These are phyloP conservation scores for Tolypocladium capitatum DNA, from an alignment of 2,329 filamentous ascomycete species.

Conservation along the genomic window DNA sequence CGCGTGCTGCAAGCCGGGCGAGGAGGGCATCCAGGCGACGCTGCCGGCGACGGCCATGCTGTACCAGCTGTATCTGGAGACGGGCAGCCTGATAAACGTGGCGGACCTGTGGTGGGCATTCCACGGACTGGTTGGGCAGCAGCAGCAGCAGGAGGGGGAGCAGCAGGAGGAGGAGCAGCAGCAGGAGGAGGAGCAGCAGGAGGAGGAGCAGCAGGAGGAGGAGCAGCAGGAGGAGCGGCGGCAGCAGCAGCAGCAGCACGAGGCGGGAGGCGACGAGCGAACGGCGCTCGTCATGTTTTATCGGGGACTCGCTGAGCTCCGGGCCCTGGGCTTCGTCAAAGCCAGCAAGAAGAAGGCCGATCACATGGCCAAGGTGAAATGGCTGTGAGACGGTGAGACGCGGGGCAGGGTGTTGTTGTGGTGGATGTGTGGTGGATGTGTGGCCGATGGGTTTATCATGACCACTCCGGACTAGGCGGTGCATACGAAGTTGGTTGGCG, in stretches of 20 bases:
- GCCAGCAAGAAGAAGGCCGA: conserved; percentile 83
- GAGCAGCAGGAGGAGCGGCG: conserved; percentile 21
- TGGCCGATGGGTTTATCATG: too few relatives aligned
- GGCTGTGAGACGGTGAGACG: conserved; percentile 33
- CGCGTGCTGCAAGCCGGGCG: conserved; percentile 45
- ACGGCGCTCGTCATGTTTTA: conserved; percentile 68
- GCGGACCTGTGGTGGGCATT: conserved; percentile 73
- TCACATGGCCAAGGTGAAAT: conserved; percentile 82
- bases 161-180: too few relatives aligned
- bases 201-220: conserved; percentile 26
- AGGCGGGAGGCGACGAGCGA: conserved; percentile 36
- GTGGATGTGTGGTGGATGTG: too few relatives aligned
- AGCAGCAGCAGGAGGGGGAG: too few relatives aligned
- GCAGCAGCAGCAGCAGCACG: conserved; percentile 18
- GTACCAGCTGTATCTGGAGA: conserved; percentile 69
- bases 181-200: conserved; percentile 23
- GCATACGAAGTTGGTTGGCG: too few relatives aligned
- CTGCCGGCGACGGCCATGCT: conserved; percentile 60
- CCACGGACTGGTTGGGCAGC: conserved; percentile 42
- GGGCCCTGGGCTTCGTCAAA: conserved; percentile 77
- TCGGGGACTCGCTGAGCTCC: conserved; percentile 69
- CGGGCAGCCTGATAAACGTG: conserved; percentile 63
- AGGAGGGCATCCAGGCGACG: conserved; percentile 40
- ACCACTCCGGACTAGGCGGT: too few relatives aligned
- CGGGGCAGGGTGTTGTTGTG: neutral